phyloP scores from a whole-genome alignment of 2,329 filamentous ascomycete genomes.

The Thelonectria blattea region DNA sequence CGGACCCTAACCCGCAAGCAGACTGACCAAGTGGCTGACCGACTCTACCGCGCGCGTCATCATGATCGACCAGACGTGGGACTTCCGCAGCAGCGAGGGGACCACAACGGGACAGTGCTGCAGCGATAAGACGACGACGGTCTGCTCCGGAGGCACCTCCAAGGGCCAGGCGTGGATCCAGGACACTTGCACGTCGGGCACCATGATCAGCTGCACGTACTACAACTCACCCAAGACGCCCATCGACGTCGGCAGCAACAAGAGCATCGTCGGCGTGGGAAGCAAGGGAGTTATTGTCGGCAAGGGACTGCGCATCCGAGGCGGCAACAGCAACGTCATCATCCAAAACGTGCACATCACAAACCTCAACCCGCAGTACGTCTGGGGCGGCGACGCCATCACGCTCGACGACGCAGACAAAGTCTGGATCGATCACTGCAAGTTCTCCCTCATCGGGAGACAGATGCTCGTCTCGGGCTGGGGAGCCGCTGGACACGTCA shows the following conservation, averaged over 20 bases:
- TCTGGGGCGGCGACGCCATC: constrained; percentile 65
- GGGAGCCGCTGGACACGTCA: constrained; percentile 57
- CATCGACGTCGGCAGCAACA: constrained; percentile 61
- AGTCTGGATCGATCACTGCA: constrained; percentile 58
- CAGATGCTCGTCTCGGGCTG: constrained; percentile 64
- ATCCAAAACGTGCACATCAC: constrained; percentile 63
- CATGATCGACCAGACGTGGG: constrained; percentile 60
- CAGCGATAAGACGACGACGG: constrained; percentile 52
- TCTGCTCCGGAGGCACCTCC: constrained; percentile 21
- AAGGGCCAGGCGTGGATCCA: constrained; percentile 26
- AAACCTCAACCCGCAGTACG: constrained; percentile 60
- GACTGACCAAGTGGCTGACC: constrained; percentile 54
- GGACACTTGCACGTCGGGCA: constrained; percentile 60
- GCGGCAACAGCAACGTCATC: constrained; percentile 59
- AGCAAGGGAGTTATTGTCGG: constrained; percentile 60
- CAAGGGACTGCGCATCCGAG: constrained; percentile 59
- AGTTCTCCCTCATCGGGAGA: constrained; percentile 62
- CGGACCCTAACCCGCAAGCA: neutral
- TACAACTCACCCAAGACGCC: constrained; percentile 57
- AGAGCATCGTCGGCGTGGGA: constrained; percentile 61
- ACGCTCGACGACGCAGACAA: constrained; percentile 53
- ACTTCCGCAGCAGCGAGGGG: constrained; percentile 62
- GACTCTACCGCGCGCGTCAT: constrained; percentile 61
- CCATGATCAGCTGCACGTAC: constrained; percentile 51
- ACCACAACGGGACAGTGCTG: constrained; percentile 59